Evolutionary conservation across 2,329 filamentous ascomycete genomes (phyloP).

Genomic region (Escovopsis weberi): DNA sequence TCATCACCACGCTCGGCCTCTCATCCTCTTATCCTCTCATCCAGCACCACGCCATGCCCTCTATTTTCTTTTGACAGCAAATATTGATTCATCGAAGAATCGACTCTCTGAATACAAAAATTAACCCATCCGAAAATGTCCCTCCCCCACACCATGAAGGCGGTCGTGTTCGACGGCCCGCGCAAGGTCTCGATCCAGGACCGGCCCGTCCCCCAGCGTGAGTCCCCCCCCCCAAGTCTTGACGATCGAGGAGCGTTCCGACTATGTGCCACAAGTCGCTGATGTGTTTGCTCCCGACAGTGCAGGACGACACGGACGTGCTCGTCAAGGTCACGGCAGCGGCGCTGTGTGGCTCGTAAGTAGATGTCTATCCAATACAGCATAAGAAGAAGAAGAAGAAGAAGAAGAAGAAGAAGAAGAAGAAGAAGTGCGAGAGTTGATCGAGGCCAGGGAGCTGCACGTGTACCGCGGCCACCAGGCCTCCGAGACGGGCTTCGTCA

Average conservation of each 20-base stretch:
- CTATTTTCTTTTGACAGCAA: too few species aligned
- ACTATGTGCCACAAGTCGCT: too few species aligned
- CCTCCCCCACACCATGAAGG: slow-evolving; percentile 54
- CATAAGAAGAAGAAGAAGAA: neutral
- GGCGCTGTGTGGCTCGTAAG: slow-evolving; percentile 76
- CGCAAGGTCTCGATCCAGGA: slow-evolving; percentile 64
- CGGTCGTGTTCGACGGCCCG: slow-evolving; percentile 74
- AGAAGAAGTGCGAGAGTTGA: too few species aligned
- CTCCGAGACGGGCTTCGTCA: slow-evolving; percentile 46
- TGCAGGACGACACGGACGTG: slow-evolving; percentile 58
- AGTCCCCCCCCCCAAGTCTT: neutral
- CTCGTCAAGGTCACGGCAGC: slow-evolving; percentile 74
- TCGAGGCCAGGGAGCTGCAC: slow-evolving; percentile 55
- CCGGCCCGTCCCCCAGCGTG: slow-evolving; percentile 56
- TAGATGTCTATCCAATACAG: neutral
- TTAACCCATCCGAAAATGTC: slow-evolving; percentile 12
- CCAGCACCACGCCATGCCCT: too few species aligned
- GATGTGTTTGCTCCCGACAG: slow-evolving; percentile 14
- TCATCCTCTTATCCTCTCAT: too few species aligned
- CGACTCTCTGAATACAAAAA: neutral
- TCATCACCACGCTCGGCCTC: too few species aligned
- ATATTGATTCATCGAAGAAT: too few species aligned
- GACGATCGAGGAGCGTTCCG: neutral
- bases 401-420: neutral
- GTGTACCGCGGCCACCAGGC: slow-evolving; percentile 71